Base-by-base conservation (phyloP, 1,284 basidiomycete genomes). In the Cutaneotrichosporon cyanovorans region DNA sequence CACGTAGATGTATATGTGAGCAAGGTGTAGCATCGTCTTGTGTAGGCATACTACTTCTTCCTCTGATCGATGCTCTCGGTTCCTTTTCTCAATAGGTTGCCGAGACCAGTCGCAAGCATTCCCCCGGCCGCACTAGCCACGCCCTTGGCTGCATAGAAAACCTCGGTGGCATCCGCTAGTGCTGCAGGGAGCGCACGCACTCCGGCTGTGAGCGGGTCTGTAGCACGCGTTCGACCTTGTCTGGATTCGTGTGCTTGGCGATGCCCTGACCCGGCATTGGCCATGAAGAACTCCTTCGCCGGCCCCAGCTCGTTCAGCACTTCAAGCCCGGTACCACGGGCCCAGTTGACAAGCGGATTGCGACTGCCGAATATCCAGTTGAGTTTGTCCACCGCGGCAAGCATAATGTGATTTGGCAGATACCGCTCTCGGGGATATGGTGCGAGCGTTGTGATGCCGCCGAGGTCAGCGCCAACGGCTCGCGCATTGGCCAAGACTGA, bases 251-350 rank as follows among this genome's bases (percentile, higher is more conserved):
- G 40, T 9, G 45, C 36, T 12, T n/a, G 36, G 39, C 31, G 12
- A 7, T 19, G 21, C 18, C 38, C 31, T 12, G 48, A 40, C 2
- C 90, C 90, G 4, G 87, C 90, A 18, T 77, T 75, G 61, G 82
- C 77, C 86, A 95, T 90, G 21, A 95, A 69, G 1, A 83, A 80
- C 6, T 79, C 78, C 72, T 95, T 95, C 53, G 95, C 60, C 0
- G 79, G 74, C 51, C 85, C 84, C 18, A 93, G 70, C 70, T 96
- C 90, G 62, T 96, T 93, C 37, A 95, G 62, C 9, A 93, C 80
- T 61, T 95, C 90, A n/a, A 95, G 66, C 0, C 90, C 91, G 9
- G 84, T 80, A 0, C 84, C 85, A 40, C 91, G 80, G 5, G 82
- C 82, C 85, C 85, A 89, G 22, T 93, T 88, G 22, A 92, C 60